phyloP scores from a whole-genome alignment of 2,329 filamentous ascomycete species.

The Cercospora sp. region DNA sequence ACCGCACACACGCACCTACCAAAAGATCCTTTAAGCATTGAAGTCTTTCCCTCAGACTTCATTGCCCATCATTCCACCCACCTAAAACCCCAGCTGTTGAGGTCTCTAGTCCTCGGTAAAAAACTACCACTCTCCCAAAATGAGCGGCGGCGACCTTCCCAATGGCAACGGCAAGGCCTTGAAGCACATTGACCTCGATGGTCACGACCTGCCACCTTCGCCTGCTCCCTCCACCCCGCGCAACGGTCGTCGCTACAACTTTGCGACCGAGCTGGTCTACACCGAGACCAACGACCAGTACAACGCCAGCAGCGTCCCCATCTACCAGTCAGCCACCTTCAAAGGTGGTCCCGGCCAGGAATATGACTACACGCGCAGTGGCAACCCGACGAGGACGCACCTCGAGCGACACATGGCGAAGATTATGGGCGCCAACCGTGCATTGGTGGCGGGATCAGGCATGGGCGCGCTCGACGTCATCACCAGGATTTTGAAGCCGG shows the following conservation, averaged over 20 bases:
- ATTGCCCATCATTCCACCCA: slow-evolving; percentile 34
- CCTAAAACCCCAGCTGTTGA: slow-evolving; percentile 29
- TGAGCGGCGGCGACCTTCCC: slow-evolving; percentile 32
- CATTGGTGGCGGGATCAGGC: slow-evolving; percentile 89
- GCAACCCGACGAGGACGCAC: slow-evolving; percentile 94
- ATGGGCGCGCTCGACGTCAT: slow-evolving; percentile 99
- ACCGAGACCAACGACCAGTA: slow-evolving; percentile 97
- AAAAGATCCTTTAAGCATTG: neutral
- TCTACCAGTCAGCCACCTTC: slow-evolving; percentile 97
- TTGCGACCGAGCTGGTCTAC: slow-evolving; percentile 95
- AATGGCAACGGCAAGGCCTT: slow-evolving; percentile 45
- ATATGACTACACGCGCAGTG: slow-evolving; percentile 97
- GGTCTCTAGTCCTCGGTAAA: slow-evolving; percentile 39
- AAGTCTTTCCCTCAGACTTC: slow-evolving; percentile 5
- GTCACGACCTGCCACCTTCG: slow-evolving; percentile 83
- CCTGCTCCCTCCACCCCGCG: slow-evolving; percentile 89
- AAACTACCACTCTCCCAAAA: slow-evolving; percentile 33
- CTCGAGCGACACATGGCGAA: slow-evolving; percentile 96
- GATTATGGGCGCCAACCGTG: slow-evolving; percentile 94
- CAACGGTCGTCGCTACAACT: slow-evolving; percentile 82
- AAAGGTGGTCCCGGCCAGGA: slow-evolving; percentile 82
- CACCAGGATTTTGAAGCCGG: slow-evolving; percentile 81
- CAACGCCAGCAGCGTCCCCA: slow-evolving; percentile 91
- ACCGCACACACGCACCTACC: neutral
- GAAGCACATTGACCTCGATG: slow-evolving; percentile 70